phyloP scores from a whole-genome alignment of 2,329 filamentous ascomycete genomes.

The Aspergillus ibericus region DNA sequence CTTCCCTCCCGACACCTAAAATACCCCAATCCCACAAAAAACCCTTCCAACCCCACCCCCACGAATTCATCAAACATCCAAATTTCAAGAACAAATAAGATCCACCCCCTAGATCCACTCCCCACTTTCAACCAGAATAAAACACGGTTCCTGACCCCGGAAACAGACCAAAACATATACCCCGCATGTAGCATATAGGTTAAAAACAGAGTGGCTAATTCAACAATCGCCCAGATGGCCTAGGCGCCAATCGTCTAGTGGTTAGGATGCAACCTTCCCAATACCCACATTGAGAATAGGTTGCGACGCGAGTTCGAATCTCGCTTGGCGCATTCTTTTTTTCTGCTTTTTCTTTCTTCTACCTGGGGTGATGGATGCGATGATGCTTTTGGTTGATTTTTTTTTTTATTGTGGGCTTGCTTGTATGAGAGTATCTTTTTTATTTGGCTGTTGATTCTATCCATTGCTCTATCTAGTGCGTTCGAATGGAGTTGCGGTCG shows the following conservation, averaged over 20 bases:
- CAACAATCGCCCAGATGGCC: background rate
- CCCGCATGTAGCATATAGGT: background rate
- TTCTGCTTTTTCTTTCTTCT: background rate
- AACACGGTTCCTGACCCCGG: background rate
- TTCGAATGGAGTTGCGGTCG: no score
- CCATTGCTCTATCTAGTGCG: no score
- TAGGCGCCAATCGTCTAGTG: slow-evolving; percentile 8
- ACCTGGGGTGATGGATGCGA: no score
- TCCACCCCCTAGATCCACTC: background rate
- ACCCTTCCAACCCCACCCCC: background rate
- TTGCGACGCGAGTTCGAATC: slow-evolving; percentile 10
- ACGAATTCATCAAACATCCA: background rate
- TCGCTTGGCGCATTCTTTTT: slow-evolving; percentile 7
- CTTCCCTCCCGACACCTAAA: no score
- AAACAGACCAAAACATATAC: background rate
- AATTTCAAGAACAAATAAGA: background rate
- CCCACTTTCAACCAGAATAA: background rate
- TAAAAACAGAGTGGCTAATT: background rate
- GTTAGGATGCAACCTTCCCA: slow-evolving; percentile 10
- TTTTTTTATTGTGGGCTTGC: background rate
- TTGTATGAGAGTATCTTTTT: no score
- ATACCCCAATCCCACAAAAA: background rate
- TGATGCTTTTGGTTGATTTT: no score
- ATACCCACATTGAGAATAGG: slow-evolving; percentile 3
- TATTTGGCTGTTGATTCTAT: no score